Percentiles rank a stretch among this genome's conserved stretches.
Evolutionary conservation across 2,329 filamentous ascomycete species (phyloP).

Genomic region (Fusarium sp.): DNA sequence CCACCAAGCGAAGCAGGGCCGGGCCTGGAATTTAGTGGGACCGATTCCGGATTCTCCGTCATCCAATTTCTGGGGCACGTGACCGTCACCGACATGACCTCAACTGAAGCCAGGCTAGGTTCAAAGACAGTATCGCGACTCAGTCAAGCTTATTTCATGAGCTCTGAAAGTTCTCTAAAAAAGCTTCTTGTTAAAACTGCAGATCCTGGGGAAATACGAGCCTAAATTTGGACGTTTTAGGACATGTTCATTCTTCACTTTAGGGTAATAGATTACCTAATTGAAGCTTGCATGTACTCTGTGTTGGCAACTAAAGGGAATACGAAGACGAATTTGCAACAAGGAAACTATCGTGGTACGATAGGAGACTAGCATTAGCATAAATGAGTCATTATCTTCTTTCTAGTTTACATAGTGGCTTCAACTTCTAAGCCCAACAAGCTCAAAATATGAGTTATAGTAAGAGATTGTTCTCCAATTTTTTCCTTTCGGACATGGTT

Average conservation of each 20-base stretch:
- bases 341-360: neutral
- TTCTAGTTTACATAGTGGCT: neutral
- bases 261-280: neutral
- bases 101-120: neutral
- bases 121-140: neutral
- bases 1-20: constrained; percentile 24
- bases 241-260: neutral
- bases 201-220: neutral
- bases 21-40: constrained; percentile 38
- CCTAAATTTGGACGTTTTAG: too few relatives aligned
- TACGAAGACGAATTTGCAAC: neutral
- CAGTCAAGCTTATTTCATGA: neutral
- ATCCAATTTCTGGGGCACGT: constrained; percentile 12
- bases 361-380: neutral
- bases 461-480: neutral
- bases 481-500: neutral
- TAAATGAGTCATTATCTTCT: neutral
- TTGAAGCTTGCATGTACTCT: neutral
- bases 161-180: too few relatives aligned
- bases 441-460: neutral
- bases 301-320: neutral
- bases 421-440: neutral
- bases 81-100: neutral
- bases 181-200: too few relatives aligned
- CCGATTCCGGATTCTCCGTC: constrained; percentile 24